Evolutionary conservation across 345 rosid species (phyloP), one percentile per base, ranked within the genome.

Genomic region (Ceriops tagal): DNA sequence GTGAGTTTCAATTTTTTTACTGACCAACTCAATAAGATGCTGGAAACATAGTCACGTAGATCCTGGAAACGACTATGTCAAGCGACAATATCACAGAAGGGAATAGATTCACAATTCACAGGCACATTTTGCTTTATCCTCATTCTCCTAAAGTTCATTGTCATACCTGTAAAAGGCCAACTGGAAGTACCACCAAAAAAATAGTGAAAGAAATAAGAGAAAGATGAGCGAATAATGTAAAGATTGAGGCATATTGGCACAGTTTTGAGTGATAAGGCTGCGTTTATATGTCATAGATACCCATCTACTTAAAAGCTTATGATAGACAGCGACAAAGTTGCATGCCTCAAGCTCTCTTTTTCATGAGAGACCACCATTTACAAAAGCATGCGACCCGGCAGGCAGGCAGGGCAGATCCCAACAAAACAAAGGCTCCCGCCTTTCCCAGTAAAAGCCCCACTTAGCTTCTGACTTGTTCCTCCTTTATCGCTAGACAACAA

Each of bases 311-410:
- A 43, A 74, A 67, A 53, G 75, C n/a, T 70, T 39, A 46, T 5
- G 11, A 11, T 46, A 55, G 65, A 61, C 18, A 43, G 68, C 19
- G 19, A 15, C 46, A 66, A 65, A 73, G 61, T 20, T 43, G 49
- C 49, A 43, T 53, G 49, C 52, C 24, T 24, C 63, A 67, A 66
- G 77, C 49, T 49, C 3, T 24, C 65, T 62, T 61, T 77, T 28
- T 13, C 49, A 5, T 8, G 56, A 27, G 49, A 68, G 65, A 61
- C 49, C 39, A 47, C 34, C 56, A 53, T 75, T 63, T 66, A 65
- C 24, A 75, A 78, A 69, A 63, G 72, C 71, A 70, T 81, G 79
- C 78, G 73, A 66, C 67, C 47, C 47, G 47, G 47, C 47, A 10
- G 4, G 47, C 8, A 37, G 15, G 43, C 5, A 31, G 0, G 32